Percentiles rank a stretch among this genome's conserved stretches.
These are phyloP conservation scores for Fusarium setosum DNA, from an alignment of 2,329 filamentous ascomycete genomes.

Conservation along the genomic window DNA sequence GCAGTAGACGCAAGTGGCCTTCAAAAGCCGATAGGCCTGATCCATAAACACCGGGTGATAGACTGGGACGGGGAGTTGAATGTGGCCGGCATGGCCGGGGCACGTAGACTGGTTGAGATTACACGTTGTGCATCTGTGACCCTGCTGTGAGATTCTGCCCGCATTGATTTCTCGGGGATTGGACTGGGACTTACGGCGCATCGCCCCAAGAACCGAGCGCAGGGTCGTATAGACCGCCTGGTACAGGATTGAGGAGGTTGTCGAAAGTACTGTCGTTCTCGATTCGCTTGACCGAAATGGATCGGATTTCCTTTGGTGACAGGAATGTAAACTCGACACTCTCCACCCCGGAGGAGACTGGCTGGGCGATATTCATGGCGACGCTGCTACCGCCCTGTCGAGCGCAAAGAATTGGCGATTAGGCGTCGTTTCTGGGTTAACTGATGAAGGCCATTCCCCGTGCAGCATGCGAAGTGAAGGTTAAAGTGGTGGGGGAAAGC, in stretches of 20 bases:
- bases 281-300: constrained; percentile 92
- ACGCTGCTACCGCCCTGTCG: constrained; percentile 26
- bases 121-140: constrained; percentile 86
- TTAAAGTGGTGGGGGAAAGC: constrained; percentile 38
- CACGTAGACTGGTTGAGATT: constrained; percentile 84
- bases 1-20: constrained; percentile 92
- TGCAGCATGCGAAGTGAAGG: constrained; percentile 31
- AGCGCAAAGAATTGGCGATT: constrained; percentile 33
- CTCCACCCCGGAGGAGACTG: constrained; percentile 84
- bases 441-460: constrained; percentile 37
- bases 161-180: neutral
- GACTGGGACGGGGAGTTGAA: constrained; percentile 91
- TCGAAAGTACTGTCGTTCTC: constrained; percentile 96
- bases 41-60: constrained; percentile 99
- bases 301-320: constrained; percentile 82
- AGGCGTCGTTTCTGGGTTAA: constrained; percentile 39
- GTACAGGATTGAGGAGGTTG: constrained; percentile 86
- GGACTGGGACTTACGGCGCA: constrained; percentile 68
- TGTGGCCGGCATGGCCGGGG: constrained; percentile 93
- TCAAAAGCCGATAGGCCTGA: constrained; percentile 85
- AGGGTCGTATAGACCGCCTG: constrained; percentile 91
- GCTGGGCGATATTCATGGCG: constrained; percentile 80
- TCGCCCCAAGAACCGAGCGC: constrained; percentile 92
- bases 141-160: constrained; percentile 15
- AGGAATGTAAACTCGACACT: constrained; percentile 93